Conservation (phyloP, 176 grass and related monocot genomes). For the Chrysopogon serrulatus region DNA sequence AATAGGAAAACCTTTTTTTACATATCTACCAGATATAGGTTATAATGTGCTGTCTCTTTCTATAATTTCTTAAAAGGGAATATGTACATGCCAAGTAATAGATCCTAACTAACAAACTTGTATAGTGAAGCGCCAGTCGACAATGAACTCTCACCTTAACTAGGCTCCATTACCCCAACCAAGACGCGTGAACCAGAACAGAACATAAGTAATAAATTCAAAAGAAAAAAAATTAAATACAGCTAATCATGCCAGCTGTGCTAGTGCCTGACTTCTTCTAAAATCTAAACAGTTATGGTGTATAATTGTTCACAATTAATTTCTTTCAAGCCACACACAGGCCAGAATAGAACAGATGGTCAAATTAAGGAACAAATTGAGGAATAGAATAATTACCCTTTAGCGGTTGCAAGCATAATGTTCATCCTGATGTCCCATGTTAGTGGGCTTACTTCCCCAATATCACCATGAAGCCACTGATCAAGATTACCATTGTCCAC, state of each 20-base stretch:
- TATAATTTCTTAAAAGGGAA: conserved; percentile 10
- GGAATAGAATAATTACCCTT: conserved; percentile 65
- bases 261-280: background rate
- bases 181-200: conserved; percentile 26
- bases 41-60: conserved; percentile 21
- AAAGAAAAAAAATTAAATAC: background rate
- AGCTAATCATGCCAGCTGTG: conserved; percentile 31
- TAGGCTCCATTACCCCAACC: conserved; percentile 24
- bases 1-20: background rate
- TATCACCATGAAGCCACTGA: conserved; percentile 91
- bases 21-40: background rate
- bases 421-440: conserved; percentile 95
- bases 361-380: background rate
- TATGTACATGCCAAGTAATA: conserved; percentile 40
- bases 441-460: conserved; percentile 69
- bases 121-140: conserved; percentile 14
- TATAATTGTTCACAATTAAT: background rate
- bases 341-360: background rate
- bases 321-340: background rate
- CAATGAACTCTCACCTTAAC: conserved; percentile 31
- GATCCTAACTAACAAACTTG: conserved; percentile 27
- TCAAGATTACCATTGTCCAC: conserved; percentile 96
- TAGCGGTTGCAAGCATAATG: conserved; percentile 93
- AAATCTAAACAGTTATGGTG: background rate
- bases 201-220: background rate